These are phyloP conservation scores for Chenopodium suecicum DNA, from an alignment of 148 eudicot genomes.

Conservation along the genomic window DNA sequence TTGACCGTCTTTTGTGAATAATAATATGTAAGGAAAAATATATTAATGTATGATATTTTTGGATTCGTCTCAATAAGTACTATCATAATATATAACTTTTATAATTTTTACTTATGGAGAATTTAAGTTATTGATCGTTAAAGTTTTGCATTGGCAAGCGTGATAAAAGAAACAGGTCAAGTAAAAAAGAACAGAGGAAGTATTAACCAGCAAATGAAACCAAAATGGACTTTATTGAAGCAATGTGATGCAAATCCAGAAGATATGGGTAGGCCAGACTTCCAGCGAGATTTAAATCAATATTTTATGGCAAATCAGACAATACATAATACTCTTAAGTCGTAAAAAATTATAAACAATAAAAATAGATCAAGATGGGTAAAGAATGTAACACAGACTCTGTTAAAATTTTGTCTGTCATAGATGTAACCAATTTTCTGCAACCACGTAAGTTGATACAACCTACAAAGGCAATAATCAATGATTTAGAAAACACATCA, in stretches of 20 bases:
- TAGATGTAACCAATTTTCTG: slow-evolving; percentile 82
- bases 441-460: slow-evolving; percentile 94
- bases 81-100: too few relatives aligned
- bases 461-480: slow-evolving; percentile 60
- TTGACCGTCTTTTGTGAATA: too few relatives aligned
- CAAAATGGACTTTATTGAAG: not conserved
- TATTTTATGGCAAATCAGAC: slow-evolving; percentile 1
- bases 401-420: slow-evolving; percentile 66
- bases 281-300: not conserved
- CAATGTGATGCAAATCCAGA: not conserved
- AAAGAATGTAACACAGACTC: slow-evolving; percentile 55
- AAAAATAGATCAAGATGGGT: not conserved
- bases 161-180: too few relatives aligned
- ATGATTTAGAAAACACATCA: slow-evolving; percentile 30
- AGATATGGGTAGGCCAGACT: not conserved
- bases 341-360: not conserved
- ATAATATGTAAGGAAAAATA: too few relatives aligned
- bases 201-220: not conserved
- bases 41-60: too few relatives aligned
- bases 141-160: too few relatives aligned
- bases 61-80: too few relatives aligned
- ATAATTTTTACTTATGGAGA: too few relatives aligned
- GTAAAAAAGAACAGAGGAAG: too few relatives aligned
- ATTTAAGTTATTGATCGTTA: too few relatives aligned
- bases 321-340: not conserved